Evolutionary conservation across 2,329 filamentous ascomycete species (phyloP).

Genomic region (Pseudogymnoascus pannorum): DNA sequence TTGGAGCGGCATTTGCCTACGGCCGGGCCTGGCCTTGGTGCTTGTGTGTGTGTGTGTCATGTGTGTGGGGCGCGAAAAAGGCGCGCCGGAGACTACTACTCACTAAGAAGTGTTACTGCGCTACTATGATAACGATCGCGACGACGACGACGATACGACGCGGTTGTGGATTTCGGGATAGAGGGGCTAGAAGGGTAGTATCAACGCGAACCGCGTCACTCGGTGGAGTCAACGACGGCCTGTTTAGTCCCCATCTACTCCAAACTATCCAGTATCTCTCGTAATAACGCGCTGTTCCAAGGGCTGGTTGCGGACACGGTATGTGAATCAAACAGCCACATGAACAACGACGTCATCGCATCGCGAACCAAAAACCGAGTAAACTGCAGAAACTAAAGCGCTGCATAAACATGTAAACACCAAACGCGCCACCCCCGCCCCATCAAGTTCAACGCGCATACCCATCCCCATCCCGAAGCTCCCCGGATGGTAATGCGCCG

Average conservation of each 20-base stretch:
- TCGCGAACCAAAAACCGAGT: not conserved
- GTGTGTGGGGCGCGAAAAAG: not conserved
- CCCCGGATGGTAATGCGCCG: not conserved
- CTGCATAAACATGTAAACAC: not conserved
- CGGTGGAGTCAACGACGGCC: not conserved
- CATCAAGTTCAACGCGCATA: not conserved
- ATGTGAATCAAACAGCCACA: too few relatives aligned
- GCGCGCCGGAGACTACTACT: not conserved
- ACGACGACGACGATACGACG: not conserved
- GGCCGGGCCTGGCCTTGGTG: not conserved
- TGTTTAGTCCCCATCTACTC: not conserved
- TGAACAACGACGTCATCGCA: not conserved
- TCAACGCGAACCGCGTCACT: not conserved
- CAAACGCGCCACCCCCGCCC: not conserved
- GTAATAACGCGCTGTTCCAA: too few relatives aligned
- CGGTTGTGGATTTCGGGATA: not conserved
- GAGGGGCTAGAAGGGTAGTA: not conserved
- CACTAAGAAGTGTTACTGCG: too few relatives aligned
- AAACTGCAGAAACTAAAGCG: not conserved
- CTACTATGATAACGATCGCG: not conserved
- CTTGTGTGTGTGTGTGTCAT: not conserved
- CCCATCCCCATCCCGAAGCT: not conserved
- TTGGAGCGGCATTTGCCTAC: not conserved
- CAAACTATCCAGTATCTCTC: not conserved
- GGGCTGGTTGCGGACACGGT: not conserved